Evolutionary conservation across 257 asterid genomes (phyloP), one percentile per base, ranked within the genome.

Genomic region (Solanum sparsipilum): DNA sequence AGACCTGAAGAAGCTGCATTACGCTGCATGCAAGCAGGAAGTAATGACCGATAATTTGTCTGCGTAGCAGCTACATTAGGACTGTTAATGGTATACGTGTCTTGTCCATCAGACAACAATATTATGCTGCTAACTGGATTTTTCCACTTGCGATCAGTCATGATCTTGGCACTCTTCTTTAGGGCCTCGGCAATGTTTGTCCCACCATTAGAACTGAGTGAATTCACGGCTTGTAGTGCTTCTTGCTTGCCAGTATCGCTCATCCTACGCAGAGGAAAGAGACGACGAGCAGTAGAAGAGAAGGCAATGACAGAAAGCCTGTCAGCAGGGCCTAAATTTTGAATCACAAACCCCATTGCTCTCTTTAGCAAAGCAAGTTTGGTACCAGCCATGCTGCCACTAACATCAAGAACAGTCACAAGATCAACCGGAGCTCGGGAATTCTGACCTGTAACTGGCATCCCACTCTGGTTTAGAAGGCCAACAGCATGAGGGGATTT

Each of bases 371-470:
- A 88, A 2, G 98, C 98, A 3, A 97, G 95, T 93, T 97, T 97
- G 68, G 98, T 94, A 74, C 99, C 99, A 4, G 98, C 94, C 99
- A 97, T 97, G 92, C 99, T 97, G 36, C 99, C 99, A 89, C 99
- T 97, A 71, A 96, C 95, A 91, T 97, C 99, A 89, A 97, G 96
- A 46, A 97, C 94, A 0, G 99, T 93, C 71, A 96, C 96, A 7
- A 97, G 96, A 91, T 97, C 99, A 67, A 97, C 92, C 0, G 98
- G 96, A 67, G 96, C 96, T 34, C 98, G 97, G 83, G 95, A 88
- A 83, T 87, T 89, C 84, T 91, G 93, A 85, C 89, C 84, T 7
- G 35, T 63, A 60, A n/a, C 71, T 23, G 89, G 83, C 81, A 86
- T 87, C 67, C 86, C 91, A 72, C 90, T 88, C 60, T 84, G 91